These are phyloP conservation scores for Agaricus subrufescens DNA, from an alignment of 768 basidiomycete species.

Conservation along the genomic window DNA sequence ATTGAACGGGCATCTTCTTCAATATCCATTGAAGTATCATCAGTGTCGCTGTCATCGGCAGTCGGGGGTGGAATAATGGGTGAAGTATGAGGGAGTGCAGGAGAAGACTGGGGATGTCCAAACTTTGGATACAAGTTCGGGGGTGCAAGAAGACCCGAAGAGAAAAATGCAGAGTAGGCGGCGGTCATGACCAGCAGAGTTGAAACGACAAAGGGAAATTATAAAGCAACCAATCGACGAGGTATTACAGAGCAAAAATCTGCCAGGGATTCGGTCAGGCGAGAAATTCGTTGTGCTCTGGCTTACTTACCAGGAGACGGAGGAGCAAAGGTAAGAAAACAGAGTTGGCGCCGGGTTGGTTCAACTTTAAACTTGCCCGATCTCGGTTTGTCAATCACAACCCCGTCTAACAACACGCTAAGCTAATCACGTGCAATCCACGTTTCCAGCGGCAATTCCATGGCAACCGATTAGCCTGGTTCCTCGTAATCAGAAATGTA, in stretches of 20 bases:
- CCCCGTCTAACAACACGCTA: too few species aligned
- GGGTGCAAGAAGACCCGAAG: conserved; percentile 63
- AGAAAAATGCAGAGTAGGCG: conserved; percentile 65
- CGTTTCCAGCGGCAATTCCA: too few species aligned
- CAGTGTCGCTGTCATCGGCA: conserved; percentile 13
- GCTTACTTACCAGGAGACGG: too few species aligned
- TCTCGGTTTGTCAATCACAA: too few species aligned
- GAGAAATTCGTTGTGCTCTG: too few species aligned
- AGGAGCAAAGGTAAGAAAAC: too few species aligned
- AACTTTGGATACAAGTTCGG: conserved; percentile 19
- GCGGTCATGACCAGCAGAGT: conserved; percentile 13
- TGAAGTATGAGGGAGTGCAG: conserved; percentile 17
- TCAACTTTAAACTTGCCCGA: too few species aligned
- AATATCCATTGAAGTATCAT: conserved; percentile 17
- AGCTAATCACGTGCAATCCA: too few species aligned
- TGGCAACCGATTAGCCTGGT: too few species aligned
- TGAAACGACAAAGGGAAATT: not conserved
- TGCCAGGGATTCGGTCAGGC: not conserved
- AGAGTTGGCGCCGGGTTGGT: too few species aligned
- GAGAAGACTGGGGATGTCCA: conserved; percentile 15
- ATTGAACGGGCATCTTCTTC: conserved; percentile 17
- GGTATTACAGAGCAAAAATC: not conserved
- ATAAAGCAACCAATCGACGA: not conserved
- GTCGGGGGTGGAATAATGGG: conserved; percentile 11
- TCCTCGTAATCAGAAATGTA: too few species aligned